Evolutionary conservation across 495 filamentous ascomycete genomes (phyloP), one percentile per base, ranked within the genome.

Genomic region (Tuber borchii): DNA sequence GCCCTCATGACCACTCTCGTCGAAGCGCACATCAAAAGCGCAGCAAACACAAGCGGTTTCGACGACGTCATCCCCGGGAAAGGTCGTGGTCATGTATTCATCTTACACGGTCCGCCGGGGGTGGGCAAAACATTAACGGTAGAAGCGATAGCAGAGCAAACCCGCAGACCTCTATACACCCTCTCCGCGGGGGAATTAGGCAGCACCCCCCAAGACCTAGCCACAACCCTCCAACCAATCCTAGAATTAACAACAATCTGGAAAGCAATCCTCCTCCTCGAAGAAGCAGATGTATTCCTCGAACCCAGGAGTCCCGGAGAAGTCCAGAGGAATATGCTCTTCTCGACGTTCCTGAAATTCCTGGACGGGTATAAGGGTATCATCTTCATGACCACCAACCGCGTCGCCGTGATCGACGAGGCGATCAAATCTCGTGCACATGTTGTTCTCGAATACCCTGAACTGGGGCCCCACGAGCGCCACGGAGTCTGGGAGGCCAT

Each of bases 61-160:
- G 80, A 81, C 79, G 87, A 89, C 77, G 78, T 88, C 46, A 85
- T 87, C 69, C 77, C 82, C 56, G 86, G 87, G 75, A 90, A 90
- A 81, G 90, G 90, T 45, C 87, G 87, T 72, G 89, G 89, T 14
- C 85, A 90, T n/a, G 87, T 90, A 65, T 85, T 87, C 39, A 84
- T 91, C 2, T 85, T 91, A 0, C 87, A 87, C 43, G 90, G 90
- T 10, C 84, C 83, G 0, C 88, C 90, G 0, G 90, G 89, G 0
- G 86, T 87, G 9, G 88, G 89, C 20, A 90, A 91, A 80, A 90
- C 89, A 6, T 78, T 88, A 7, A 90, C 89, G 0, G 89, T 88
- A 14, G 86, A 88, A 79, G 83, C 85, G 0, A 85, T 90, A 8
- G 88, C 89, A 19, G 88, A 90, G 74, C 80, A 86, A 14, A 85